These are phyloP conservation scores for Hyaloscypha variabilis DNA, from an alignment of 495 filamentous ascomycete genomes.

Conservation along the genomic window DNA sequence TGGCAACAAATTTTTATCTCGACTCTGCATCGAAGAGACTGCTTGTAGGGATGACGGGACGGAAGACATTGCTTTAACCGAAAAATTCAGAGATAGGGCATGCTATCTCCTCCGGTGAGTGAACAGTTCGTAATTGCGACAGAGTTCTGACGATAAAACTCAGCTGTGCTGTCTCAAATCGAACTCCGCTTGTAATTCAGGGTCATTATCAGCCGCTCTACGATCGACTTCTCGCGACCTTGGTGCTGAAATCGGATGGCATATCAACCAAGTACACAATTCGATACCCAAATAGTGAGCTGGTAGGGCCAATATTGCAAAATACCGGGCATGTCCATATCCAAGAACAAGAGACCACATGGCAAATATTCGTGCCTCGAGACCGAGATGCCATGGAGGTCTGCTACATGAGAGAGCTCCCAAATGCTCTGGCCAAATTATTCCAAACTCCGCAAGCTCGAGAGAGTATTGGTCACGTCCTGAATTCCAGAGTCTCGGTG, in stretches of 20 bases:
- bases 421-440: constrained; percentile 30
- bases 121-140: neutral
- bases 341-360: constrained; percentile 26
- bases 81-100: constrained; percentile 37
- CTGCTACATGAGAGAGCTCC: constrained; percentile 39
- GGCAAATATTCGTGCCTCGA: constrained; percentile 42
- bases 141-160: constrained; percentile 19
- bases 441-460: constrained; percentile 41
- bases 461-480: constrained; percentile 24
- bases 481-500: constrained; percentile 17
- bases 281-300: constrained; percentile 33
- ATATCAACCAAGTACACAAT: constrained; percentile 35
- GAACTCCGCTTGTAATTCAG: constrained; percentile 34
- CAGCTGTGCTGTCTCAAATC: constrained; percentile 35
- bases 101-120: constrained; percentile 43
- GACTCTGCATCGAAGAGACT: constrained; percentile 40
- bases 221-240: constrained; percentile 29
- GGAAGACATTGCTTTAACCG: constrained; percentile 28
- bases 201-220: constrained; percentile 32
- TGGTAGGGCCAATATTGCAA: constrained; percentile 21
- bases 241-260: constrained; percentile 34
- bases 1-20: constrained; percentile 39
- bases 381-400: constrained; percentile 36
- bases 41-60: constrained; percentile 25
- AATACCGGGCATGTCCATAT: constrained; percentile 37